Percentiles rank a stretch among this genome's conserved stretches.
phyloP scores from a whole-genome alignment of 257 asterid species.

The Euphrasia confusa region DNA sequence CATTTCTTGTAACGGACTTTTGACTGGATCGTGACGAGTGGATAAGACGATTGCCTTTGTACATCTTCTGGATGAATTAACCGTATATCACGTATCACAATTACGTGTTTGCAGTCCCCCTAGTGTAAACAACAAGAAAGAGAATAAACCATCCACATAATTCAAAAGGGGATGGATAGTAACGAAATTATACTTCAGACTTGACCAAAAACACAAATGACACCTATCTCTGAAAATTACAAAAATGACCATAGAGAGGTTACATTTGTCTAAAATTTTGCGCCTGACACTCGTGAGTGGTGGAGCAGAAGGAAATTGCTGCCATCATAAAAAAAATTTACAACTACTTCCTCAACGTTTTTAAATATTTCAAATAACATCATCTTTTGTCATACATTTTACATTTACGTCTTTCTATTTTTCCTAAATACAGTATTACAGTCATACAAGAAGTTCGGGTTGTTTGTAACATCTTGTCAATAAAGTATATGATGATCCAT shows the following conservation, averaged over 20 bases:
- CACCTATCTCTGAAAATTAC: not conserved
- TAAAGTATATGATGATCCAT: not conserved
- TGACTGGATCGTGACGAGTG: conserved; percentile 42
- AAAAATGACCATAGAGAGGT: not conserved
- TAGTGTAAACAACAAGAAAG: conserved; percentile 18
- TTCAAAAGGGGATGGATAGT: not conserved
- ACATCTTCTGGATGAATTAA: conserved; percentile 77
- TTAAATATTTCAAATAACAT: not conserved
- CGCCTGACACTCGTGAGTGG: too few relatives aligned
- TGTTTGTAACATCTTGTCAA: not conserved
- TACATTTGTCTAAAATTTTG: not conserved
- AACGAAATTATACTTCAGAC: not conserved
- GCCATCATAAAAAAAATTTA: not conserved
- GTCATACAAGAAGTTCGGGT: not conserved
- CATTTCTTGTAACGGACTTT: conserved; percentile 61
- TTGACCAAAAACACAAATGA: not conserved
- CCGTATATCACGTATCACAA: conserved; percentile 79
- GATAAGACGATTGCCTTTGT: conserved; percentile 75
- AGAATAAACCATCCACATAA: not conserved
- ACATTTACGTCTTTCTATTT: too few relatives aligned
- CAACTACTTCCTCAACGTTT: not conserved
- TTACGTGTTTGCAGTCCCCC: conserved; percentile 85
- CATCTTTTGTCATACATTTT: not conserved
- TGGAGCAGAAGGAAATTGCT: not conserved
- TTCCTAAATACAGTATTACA: not conserved